These are phyloP conservation scores for Arabidopsis hybrid DNA, from an alignment of 441 rosid species.

Conservation along the genomic window DNA sequence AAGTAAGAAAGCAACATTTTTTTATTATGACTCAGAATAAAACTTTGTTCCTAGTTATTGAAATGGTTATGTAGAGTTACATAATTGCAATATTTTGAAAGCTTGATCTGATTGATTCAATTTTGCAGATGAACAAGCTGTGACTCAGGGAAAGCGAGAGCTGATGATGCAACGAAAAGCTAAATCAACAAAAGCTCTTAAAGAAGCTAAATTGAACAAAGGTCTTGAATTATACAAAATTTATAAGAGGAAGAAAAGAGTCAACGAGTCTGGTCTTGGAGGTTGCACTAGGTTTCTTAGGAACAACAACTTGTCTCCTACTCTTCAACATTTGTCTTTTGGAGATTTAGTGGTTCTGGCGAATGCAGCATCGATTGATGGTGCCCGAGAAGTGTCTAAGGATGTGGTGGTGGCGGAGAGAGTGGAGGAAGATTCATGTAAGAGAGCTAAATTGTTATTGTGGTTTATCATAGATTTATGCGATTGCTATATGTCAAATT, in stretches of 20 bases:
- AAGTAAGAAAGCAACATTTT: not conserved
- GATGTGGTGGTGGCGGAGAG: not conserved
- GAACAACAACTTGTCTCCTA: not conserved
- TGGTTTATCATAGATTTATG: not conserved
- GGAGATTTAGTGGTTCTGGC: not conserved
- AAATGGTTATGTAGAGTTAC: not conserved
- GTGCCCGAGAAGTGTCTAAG: not conserved
- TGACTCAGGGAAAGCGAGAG: not conserved
- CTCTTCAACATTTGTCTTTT: not conserved
- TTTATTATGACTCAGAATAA: not conserved
- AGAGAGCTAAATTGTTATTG: not conserved
- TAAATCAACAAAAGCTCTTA: not conserved
- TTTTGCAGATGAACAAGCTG: not conserved
- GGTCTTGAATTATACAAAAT: not conserved
- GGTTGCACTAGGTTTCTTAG: not conserved
- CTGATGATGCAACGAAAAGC: not conserved
- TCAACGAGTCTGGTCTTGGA: not conserved
- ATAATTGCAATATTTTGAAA: not conserved
- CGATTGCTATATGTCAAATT: not conserved
- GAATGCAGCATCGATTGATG: not conserved
- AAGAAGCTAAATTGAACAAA: conserved; percentile 7
- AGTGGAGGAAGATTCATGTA: not conserved
- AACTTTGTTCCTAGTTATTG: no score
- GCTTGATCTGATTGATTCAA: not conserved
- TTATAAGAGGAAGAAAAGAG: not conserved